Conservation (phyloP, 2,329 filamentous ascomycete species). For the Cadophora sp. region DNA sequence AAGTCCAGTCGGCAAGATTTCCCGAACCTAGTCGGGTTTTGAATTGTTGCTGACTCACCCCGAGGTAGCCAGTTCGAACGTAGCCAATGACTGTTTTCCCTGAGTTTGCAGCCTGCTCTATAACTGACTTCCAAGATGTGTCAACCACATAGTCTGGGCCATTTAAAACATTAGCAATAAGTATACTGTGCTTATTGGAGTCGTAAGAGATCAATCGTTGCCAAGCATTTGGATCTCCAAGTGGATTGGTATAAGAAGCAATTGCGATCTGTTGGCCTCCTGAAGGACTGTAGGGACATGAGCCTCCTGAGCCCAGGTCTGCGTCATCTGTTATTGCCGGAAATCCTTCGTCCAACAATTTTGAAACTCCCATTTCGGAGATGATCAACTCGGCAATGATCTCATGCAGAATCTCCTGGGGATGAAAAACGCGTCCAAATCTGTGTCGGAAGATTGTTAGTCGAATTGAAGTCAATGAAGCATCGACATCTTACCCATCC, state of each 20-base stretch:
- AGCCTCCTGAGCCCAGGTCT: neutral
- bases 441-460: neutral
- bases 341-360: neutral
- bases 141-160: conserved; percentile 24
- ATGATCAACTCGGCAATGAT: conserved; percentile 11
- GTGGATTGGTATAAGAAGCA: conserved; percentile 27
- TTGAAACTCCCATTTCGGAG: neutral
- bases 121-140: conserved; percentile 20
- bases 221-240: conserved; percentile 25
- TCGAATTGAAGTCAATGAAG: too few relatives aligned
- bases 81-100: conserved; percentile 28
- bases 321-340: neutral
- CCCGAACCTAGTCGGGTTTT: neutral
- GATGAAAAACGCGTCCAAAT: conserved; percentile 13
- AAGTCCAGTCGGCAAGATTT: conserved; percentile 32
- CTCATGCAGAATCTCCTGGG: neutral
- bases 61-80: conserved; percentile 26
- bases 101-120: conserved; percentile 4
- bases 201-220: conserved; percentile 16
- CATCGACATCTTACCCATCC: neutral
- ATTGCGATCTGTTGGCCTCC: conserved; percentile 23
- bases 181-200: conserved; percentile 11
- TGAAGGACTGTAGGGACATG: neutral
- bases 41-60: neutral
- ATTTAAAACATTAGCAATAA: conserved; percentile 27